Evolutionary conservation across 2,329 filamentous ascomycete species (phyloP).

Genomic region (Camptophora hylomeconis): DNA sequence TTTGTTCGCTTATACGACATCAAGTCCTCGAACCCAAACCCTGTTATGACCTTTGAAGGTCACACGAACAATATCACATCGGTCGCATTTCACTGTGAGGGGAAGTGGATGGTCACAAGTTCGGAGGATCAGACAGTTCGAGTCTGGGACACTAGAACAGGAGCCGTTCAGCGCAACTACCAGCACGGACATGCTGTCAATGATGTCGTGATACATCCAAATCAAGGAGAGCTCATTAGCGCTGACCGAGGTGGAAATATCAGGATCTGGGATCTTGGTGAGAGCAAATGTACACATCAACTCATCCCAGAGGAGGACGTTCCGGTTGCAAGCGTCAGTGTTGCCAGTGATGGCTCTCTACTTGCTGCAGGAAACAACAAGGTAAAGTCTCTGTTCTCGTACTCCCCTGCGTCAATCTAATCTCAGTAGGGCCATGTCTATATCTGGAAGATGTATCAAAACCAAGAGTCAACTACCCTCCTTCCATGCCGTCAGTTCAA

Average conservation of each 20-base stretch:
- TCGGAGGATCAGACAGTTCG: slow-evolving; percentile 94
- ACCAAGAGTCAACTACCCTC: slow-evolving; percentile 67
- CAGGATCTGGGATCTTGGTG: slow-evolving; percentile 87
- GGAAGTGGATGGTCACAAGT: slow-evolving; percentile 99
- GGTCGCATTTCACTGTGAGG: slow-evolving; percentile 94
- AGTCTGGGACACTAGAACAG: slow-evolving; percentile 87
- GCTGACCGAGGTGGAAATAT: slow-evolving; percentile 89
- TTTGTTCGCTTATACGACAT: slow-evolving; percentile 97
- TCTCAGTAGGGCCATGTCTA: slow-evolving; percentile 73
- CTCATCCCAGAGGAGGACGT: slow-evolving; percentile 94
- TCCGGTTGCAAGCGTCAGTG: slow-evolving; percentile 83
- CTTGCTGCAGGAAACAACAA: slow-evolving; percentile 88
- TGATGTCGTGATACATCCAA: slow-evolving; percentile 98
- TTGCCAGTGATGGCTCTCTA: slow-evolving; percentile 84
- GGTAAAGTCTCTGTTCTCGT: slow-evolving; percentile 35
- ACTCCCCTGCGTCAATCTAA: slow-evolving; percentile 1
- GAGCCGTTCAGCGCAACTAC: slow-evolving; percentile 83
- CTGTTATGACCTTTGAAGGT: slow-evolving; percentile 85
- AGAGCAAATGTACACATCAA: slow-evolving; percentile 95
- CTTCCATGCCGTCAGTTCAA: slow-evolving; percentile 79
- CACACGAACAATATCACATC: slow-evolving; percentile 94
- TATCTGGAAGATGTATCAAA: slow-evolving; percentile 86
- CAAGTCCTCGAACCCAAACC: slow-evolving; percentile 92
- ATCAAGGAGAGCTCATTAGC: slow-evolving; percentile 95
- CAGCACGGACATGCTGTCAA: slow-evolving; percentile 80